These are phyloP conservation scores for Saprolegnia diclina DNA, from an alignment of 352 stramenopile species.

Conservation along the genomic window DNA sequence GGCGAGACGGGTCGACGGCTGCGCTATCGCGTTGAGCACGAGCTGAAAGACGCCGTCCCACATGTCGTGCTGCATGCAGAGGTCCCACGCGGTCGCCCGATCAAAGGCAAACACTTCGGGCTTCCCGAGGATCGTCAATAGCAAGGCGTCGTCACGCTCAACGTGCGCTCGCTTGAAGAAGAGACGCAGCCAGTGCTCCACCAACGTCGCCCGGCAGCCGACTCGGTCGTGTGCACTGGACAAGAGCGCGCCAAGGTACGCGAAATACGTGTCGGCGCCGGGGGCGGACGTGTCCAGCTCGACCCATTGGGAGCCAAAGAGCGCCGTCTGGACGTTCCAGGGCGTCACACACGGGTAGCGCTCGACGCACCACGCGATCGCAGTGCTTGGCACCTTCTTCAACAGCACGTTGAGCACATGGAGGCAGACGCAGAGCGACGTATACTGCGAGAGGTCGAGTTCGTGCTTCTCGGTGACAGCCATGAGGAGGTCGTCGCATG, in stretches of 20 bases:
- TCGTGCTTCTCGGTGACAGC: constrained; percentile 65
- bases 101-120: not conserved
- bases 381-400: constrained; percentile 66
- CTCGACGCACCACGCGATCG: constrained; percentile 62
- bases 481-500: constrained; percentile 71
- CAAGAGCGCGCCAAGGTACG: constrained; percentile 15
- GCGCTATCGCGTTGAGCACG: constrained; percentile 15
- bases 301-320: constrained; percentile 61
- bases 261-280: constrained; percentile 3
- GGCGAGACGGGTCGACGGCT: not conserved
- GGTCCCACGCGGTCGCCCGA: not conserved
- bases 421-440: constrained; percentile 67
- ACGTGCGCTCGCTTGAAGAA: not conserved
- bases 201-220: not conserved
- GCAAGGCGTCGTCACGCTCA: constrained; percentile 2
- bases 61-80: constrained; percentile 20
- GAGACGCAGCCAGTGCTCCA: constrained; percentile 15
- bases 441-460: constrained; percentile 17
- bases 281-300: constrained; percentile 28
- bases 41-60: constrained; percentile 17
- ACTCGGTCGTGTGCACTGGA: not conserved
- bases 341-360: constrained; percentile 66
- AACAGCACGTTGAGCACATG: constrained; percentile 74
- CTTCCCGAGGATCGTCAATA: not conserved
- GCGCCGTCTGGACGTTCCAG: constrained; percentile 73